A percentile compares a stretch with the other conserved stretches of the same genome.
These are phyloP conservation scores for Phaeosphaeria sp. DNA, from an alignment of 2,329 filamentous ascomycete species.

Conservation along the genomic window DNA sequence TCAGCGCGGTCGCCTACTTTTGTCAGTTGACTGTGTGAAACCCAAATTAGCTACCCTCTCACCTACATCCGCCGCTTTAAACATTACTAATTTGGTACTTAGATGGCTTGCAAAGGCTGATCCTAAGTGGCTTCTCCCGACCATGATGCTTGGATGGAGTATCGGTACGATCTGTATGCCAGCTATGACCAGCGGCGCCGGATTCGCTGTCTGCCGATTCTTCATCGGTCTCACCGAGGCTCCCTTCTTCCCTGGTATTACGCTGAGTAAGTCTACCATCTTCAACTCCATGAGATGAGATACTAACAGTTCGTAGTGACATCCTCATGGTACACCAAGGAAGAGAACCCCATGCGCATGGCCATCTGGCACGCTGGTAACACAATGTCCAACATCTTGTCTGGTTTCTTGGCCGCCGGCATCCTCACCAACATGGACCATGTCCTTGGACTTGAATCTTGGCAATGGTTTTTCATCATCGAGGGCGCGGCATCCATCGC, in stretches of 20 bases:
- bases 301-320: constrained; percentile 15
- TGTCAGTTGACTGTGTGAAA: too few relatives aligned
- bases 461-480: constrained; percentile 59
- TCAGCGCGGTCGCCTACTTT: too few relatives aligned
- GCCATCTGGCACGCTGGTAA: constrained; percentile 56
- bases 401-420: constrained; percentile 54
- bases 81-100: too few relatives aligned
- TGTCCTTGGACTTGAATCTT: constrained; percentile 40
- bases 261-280: constrained; percentile 41
- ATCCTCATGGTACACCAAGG: constrained; percentile 57
- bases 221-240: constrained; percentile 48
- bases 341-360: constrained; percentile 54
- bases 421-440: constrained; percentile 55
- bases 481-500: constrained; percentile 62
- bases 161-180: constrained; percentile 55
- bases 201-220: constrained; percentile 48
- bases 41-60: too few relatives aligned
- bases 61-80: too few relatives aligned
- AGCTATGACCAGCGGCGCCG: constrained; percentile 41
- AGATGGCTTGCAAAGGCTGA: constrained; percentile 52
- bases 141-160: constrained; percentile 53
- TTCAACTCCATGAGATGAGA: background rate
- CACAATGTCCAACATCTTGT: constrained; percentile 55
- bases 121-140: constrained; percentile 45
- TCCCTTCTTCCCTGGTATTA: constrained; percentile 47